Evolutionary conservation across 2,329 filamentous ascomycete genomes (phyloP), one percentile per base, ranked within the genome.

Genomic region (Leptographium galeiforme): DNA sequence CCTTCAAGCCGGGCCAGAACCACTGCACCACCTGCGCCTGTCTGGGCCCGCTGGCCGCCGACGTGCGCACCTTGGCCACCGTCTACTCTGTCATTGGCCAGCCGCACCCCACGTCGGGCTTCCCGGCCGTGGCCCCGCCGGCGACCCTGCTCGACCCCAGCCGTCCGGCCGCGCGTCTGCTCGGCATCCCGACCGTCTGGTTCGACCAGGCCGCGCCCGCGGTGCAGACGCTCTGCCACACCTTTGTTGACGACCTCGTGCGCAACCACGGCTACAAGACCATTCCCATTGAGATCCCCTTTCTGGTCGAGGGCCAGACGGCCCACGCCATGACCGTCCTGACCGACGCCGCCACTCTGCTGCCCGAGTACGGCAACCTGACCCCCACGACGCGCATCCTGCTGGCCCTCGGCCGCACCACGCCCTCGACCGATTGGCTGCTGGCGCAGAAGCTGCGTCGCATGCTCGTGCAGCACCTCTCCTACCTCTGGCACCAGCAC

Each of bases 271-370:
- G 73, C 45, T 84, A 84, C 63, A 64, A 65, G 16, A 62, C 74
- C 2, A 67, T 84, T 2, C 70, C 78, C 39, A 76, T 85, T 56
- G 68, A 70, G 5, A 75, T 85, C 49, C 81, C 82, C 0, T 72
- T 79, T 32, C 59, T 80, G 1, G 62, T 72, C 12, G 76, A 87
- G 60, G 84, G 82, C 25, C 84, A 89, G 64, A 74, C 79, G 19
- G 85, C 85, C 0, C 86, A 90, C 64, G 82, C 83, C 25, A 67
- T 90, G 57, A 87, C 85, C 0, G 85, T 89, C 57, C 76, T 90
- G 52, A 75, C 77, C 8, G 85, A 90, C 44, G 73, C 66, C 1
- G 67, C 72, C 1, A 70, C 72, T 0, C 58, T 76, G 16, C 60
- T 78, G 66, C 55, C 71, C 4, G 50, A 52, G 4, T 68, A 73